Conservation (phyloP, 345 rosid species). For the Arabidopsis suecica region DNA sequence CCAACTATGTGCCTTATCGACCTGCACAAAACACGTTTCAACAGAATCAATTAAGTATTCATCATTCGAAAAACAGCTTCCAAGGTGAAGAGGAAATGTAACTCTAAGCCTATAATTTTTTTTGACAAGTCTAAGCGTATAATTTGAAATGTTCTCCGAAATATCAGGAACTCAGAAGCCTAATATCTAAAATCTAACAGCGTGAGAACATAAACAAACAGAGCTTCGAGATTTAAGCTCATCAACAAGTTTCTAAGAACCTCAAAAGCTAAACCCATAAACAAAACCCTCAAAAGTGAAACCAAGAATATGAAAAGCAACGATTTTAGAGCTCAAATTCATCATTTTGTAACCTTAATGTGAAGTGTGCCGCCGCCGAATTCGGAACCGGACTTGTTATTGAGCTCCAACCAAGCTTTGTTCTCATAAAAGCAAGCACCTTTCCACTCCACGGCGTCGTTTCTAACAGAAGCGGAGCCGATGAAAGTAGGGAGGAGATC, state of each 20-base stretch:
- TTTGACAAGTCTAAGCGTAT: not conserved
- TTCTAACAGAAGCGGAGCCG: slow-evolving; percentile 69
- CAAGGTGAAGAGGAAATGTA: not conserved
- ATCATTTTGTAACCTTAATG: slow-evolving; percentile 58
- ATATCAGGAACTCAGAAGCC: not conserved
- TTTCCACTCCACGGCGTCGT: slow-evolving; percentile 66
- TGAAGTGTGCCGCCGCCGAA: slow-evolving; percentile 96
- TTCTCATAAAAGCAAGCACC: slow-evolving; percentile 89
- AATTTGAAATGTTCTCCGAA: not conserved
- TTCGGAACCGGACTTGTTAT: slow-evolving; percentile 73
- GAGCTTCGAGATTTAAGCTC: no score
- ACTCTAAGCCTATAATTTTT: not conserved
- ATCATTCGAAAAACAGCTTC: slow-evolving; percentile 14
- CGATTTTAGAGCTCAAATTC: not conserved
- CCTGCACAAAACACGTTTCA: slow-evolving; percentile 53
- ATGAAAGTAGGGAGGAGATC: slow-evolving; percentile 88
- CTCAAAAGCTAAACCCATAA: no score
- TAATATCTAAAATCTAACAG: no score
- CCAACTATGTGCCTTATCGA: slow-evolving; percentile 87
- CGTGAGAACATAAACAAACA: no score
- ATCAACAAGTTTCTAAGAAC: no score
- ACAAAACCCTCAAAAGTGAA: no score
- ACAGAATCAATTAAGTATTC: slow-evolving; percentile 21
- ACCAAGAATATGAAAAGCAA: not conserved
- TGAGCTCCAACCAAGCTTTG: slow-evolving; percentile 89